Percentiles rank a stretch among this genome's conserved stretches.
These are phyloP conservation scores for Zygosaccharomyces kombuchaensis DNA, from an alignment of 805 yeast genomes.

Conservation along the genomic window DNA sequence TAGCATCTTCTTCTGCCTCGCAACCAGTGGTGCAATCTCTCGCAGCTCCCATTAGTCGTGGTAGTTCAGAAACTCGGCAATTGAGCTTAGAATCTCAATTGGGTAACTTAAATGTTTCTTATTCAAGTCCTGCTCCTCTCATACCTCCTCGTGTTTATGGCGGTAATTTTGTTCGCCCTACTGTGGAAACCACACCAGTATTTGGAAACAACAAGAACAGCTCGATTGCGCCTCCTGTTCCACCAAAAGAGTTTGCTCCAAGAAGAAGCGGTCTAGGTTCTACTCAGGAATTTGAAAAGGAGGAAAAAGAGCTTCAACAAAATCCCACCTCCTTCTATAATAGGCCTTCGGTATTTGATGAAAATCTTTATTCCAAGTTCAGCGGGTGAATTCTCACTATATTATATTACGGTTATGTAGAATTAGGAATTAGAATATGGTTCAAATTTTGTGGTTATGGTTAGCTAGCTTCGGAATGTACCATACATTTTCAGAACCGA, in stretches of 20 bases:
- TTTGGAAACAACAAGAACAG: background rate
- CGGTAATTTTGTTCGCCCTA: background rate
- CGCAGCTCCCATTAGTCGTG: slow-evolving; percentile 6
- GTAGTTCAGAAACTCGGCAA: background rate
- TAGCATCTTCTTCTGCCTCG: slow-evolving; percentile 13
- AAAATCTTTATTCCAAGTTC: slow-evolving; percentile 41
- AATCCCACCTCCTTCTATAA: slow-evolving; percentile 42
- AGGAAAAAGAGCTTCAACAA: slow-evolving; percentile 26
- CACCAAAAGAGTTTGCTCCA: slow-evolving; percentile 15
- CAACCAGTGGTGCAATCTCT: slow-evolving; percentile 2
- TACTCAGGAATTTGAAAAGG: slow-evolving; percentile 13
- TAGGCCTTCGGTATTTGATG: slow-evolving; percentile 49
- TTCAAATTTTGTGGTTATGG: background rate
- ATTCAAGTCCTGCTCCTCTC: slow-evolving; percentile 13
- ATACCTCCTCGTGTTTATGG: slow-evolving; percentile 9
- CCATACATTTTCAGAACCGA: slow-evolving; percentile 38
- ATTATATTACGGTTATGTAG: background rate
- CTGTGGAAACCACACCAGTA: slow-evolving; percentile 1
- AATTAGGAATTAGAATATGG: background rate
- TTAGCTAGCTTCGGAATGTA: slow-evolving; percentile 18
- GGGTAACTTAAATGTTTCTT: slow-evolving; percentile 1
- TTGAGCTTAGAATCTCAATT: slow-evolving; percentile 3
- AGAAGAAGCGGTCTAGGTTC: background rate
- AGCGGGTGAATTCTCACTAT: slow-evolving; percentile 14
- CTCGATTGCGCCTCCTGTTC: slow-evolving; percentile 18